phyloP scores from a whole-genome alignment of 306 rosid species.

The Styphnolobium japonicum region DNA sequence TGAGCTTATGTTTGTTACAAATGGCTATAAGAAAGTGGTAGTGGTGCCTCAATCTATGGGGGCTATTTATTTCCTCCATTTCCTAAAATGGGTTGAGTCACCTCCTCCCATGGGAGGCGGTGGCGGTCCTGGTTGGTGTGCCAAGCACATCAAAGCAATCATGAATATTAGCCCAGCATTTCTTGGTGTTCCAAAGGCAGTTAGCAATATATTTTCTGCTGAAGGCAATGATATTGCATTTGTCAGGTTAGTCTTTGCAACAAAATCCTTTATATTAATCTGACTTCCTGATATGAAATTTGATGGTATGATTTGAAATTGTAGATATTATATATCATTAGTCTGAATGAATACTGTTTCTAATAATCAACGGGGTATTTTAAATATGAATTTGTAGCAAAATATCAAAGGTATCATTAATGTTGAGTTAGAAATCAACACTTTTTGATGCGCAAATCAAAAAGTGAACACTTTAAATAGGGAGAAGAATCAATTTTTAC shows the following conservation, averaged over 20 bases:
- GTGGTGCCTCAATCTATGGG: conserved; percentile 92
- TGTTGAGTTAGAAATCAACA: neutral
- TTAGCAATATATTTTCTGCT: conserved; percentile 59
- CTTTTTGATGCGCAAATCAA: too few relatives aligned
- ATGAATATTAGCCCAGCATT: conserved; percentile 75
- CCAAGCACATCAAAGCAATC: conserved; percentile 71
- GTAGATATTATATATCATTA: neutral
- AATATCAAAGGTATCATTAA: neutral
- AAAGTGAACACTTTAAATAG: neutral
- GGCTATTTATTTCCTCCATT: conserved; percentile 67
- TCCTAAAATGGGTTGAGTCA: conserved; percentile 89
- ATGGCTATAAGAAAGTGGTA: conserved; percentile 73
- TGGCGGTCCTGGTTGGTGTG: conserved; percentile 77
- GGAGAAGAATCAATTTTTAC: neutral
- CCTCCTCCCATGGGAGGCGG: conserved; percentile 75
- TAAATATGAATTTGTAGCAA: neutral
- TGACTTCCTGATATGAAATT: conserved; percentile 12
- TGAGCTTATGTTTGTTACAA: conserved; percentile 65
- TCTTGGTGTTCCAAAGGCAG: conserved; percentile 73
- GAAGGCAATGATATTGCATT: conserved; percentile 51
- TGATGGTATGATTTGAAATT: neutral
- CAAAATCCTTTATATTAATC: conserved; percentile 12
- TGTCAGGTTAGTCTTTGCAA: conserved; percentile 55
- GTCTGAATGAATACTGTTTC: neutral
- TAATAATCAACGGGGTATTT: neutral